Percentiles rank a stretch among this genome's conserved stretches.
Conservation (phyloP, 345 rosid species). For the Punica granatum region DNA sequence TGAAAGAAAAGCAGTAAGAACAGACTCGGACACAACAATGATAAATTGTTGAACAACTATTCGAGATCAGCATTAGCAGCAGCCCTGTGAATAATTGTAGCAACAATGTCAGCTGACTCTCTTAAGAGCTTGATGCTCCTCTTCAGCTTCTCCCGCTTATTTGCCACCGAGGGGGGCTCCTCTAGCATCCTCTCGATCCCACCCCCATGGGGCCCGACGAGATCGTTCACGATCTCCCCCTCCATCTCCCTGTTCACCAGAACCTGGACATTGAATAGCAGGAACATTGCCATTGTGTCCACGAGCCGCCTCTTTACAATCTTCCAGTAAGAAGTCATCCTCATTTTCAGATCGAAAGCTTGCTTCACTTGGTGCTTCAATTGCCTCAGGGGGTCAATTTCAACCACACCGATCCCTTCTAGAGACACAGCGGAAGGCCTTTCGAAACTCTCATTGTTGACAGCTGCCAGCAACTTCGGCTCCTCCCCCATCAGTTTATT, state of each 20-base stretch:
- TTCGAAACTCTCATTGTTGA: neutral
- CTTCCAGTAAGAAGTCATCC: slow-evolving; percentile 25
- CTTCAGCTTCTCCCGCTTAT: slow-evolving; percentile 18
- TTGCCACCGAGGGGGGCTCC: slow-evolving; percentile 18
- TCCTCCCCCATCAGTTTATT: slow-evolving; percentile 14
- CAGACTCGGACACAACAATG: no score
- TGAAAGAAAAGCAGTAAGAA: no score
- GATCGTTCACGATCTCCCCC: slow-evolving; percentile 10
- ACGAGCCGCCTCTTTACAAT: slow-evolving; percentile 22
- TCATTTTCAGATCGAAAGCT: slow-evolving; percentile 28
- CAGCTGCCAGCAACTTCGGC: neutral
- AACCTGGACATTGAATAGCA: slow-evolving; percentile 8
- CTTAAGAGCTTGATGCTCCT: slow-evolving; percentile 16
- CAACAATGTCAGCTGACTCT: slow-evolving; percentile 20
- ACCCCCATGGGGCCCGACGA: slow-evolving; percentile 14
- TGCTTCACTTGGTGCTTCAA: neutral
- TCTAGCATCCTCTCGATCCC: slow-evolving; percentile 19
- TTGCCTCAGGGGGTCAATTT: neutral
- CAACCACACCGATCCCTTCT: slow-evolving; percentile 14
- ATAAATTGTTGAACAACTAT: neutral
- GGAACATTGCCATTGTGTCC: slow-evolving; percentile 20
- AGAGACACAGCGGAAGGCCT: neutral
- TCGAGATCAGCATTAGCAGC: neutral
- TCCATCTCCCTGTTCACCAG: slow-evolving; percentile 22
- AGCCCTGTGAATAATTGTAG: slow-evolving; percentile 14